phyloP scores from a whole-genome alignment of 768 basidiomycete species.

The Asterophora parasitica region DNA sequence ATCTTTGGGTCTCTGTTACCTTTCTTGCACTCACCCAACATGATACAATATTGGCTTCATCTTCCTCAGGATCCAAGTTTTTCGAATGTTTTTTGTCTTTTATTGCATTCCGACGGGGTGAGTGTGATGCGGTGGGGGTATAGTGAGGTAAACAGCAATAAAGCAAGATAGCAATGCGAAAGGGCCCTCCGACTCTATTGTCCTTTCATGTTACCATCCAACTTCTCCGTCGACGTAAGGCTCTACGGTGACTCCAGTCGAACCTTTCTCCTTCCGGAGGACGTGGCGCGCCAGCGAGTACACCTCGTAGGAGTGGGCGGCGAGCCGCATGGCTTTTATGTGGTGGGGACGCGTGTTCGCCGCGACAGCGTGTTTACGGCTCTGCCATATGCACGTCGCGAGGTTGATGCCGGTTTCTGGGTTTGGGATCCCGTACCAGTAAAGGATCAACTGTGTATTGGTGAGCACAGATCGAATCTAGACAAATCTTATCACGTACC shows the following conservation, averaged over 20 bases:
- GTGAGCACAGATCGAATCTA: conserved; percentile 9
- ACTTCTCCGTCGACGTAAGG: conserved; percentile 61
- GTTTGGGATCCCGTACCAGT: conserved; percentile 91
- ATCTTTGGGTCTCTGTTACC: too few relatives aligned
- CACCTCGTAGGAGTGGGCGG: conserved; percentile 69
- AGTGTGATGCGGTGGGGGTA: too few relatives aligned
- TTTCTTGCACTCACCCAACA: too few relatives aligned
- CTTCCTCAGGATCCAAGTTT: too few relatives aligned
- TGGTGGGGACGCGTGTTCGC: conserved; percentile 82
- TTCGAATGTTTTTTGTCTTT: too few relatives aligned
- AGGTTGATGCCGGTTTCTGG: conserved; percentile 76
- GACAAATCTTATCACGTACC: conserved; percentile 36
- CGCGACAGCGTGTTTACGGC: conserved; percentile 74
- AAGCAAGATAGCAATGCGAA: conserved; percentile 7
- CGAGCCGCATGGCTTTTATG: conserved; percentile 76
- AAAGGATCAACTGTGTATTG: conserved; percentile 63
- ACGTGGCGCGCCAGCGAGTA: conserved; percentile 77
- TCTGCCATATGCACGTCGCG: conserved; percentile 96
- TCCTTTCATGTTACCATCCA: conserved; percentile 49
- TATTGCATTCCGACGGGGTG: too few relatives aligned
- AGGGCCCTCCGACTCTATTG: not conserved
- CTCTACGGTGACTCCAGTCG: conserved; percentile 50
- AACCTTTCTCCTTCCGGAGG: conserved; percentile 62
- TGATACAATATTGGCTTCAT: too few relatives aligned
- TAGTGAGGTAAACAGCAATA: not conserved